phyloP scores from a whole-genome alignment of 306 rosid genomes.

The Gleditsia sinensis region DNA sequence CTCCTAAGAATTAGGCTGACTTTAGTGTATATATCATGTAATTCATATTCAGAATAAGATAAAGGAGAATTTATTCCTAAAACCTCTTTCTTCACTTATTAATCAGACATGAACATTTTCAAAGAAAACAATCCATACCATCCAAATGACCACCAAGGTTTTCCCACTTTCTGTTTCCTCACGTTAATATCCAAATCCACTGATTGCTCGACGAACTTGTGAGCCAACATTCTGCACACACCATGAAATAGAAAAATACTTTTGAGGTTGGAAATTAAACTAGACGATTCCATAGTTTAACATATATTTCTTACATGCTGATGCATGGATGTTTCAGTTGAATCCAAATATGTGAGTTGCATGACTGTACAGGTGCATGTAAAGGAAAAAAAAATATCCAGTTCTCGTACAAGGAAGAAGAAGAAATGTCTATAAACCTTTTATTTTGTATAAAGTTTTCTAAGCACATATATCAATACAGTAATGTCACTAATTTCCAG shows the following conservation, averaged over 20 bases:
- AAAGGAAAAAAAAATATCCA: conserved; percentile 12
- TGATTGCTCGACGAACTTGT: conserved; percentile 82
- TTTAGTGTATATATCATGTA: too few relatives aligned
- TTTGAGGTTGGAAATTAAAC: conserved; percentile 24
- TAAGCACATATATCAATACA: conserved; percentile 5
- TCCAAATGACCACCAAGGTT: conserved; percentile 92
- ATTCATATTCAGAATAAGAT: too few relatives aligned
- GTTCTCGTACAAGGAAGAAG: conserved; percentile 1
- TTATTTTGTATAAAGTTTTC: conserved; percentile 5
- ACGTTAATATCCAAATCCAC: conserved; percentile 50
- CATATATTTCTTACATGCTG: conserved; percentile 7
- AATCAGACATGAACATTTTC: conserved; percentile 15
- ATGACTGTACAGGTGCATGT: conserved; percentile 1
- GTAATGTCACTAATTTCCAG: conserved; percentile 8
- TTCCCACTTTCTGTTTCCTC: conserved; percentile 62
- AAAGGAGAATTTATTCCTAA: too few relatives aligned
- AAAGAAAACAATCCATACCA: conserved; percentile 51
- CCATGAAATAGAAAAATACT: conserved; percentile 19
- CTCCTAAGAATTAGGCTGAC: too few relatives aligned
- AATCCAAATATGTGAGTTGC: conserved; percentile 17
- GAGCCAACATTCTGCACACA: conserved; percentile 85
- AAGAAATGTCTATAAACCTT: conserved; percentile 2
- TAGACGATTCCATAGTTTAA: conserved; percentile 25
- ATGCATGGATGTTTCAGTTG: conserved; percentile 28
- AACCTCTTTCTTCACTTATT: neutral